A percentile compares a stretch with the other conserved stretches of the same genome.
phyloP scores from a whole-genome alignment of 2,329 filamentous ascomycete species.

The Teratosphaeria viscida region DNA sequence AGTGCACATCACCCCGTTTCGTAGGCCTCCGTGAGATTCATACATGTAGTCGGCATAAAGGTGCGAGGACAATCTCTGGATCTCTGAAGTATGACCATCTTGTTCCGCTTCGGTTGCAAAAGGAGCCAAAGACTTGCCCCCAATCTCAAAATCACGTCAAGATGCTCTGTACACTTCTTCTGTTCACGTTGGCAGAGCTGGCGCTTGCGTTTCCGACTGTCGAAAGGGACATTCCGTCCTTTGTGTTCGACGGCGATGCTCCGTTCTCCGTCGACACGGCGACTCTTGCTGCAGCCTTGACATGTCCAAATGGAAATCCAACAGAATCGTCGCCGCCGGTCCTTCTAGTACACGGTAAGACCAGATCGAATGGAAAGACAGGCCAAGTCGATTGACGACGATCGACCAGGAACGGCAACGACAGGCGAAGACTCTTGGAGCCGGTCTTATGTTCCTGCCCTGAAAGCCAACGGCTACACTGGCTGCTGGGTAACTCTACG shows the following conservation, averaged over 20 bases:
- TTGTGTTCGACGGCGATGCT: constrained; percentile 18
- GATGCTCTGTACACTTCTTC: neutral
- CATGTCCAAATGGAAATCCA: constrained; percentile 21
- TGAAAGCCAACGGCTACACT: constrained; percentile 19
- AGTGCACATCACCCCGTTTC: neutral
- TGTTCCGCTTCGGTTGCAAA: neutral
- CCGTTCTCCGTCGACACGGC: constrained; percentile 16
- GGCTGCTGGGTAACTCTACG: constrained; percentile 22
- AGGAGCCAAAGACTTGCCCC: neutral
- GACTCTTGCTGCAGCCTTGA: constrained; percentile 17
- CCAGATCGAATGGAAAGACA: neutral
- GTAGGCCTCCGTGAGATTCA: neutral
- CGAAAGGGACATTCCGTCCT: constrained; percentile 11
- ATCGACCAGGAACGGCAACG: constrained; percentile 11
- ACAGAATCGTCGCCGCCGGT: constrained; percentile 16
- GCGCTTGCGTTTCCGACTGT: constrained; percentile 9
- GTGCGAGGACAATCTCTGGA: neutral
- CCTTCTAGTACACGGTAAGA: constrained; percentile 18
- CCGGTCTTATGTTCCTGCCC: constrained; percentile 20
- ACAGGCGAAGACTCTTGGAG: constrained; percentile 21
- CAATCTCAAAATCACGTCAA: neutral
- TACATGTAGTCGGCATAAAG: neutral
- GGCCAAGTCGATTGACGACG: neutral
- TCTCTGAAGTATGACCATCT: neutral
- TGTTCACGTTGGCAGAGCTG: constrained; percentile 4